Base-by-base conservation (phyloP, 257 asterid species). In the Orobanche coerulescens region DNA sequence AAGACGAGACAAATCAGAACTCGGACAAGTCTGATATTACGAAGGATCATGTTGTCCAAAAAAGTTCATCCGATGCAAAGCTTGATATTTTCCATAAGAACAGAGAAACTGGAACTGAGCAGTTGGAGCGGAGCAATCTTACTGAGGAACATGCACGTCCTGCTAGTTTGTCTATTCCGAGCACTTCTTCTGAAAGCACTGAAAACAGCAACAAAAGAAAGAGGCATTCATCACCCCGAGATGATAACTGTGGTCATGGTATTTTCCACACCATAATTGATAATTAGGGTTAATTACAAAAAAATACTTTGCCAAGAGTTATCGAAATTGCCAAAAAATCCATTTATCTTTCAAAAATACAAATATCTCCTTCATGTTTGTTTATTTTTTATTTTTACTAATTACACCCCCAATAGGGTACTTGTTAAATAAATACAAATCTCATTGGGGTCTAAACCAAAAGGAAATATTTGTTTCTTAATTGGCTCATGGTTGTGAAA, bases 101-200 rank as follows among this genome's bases (percentile, higher is more conserved):
- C 34, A 33, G 22, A 6, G 67, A 71, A 61, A 59, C 69, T 16
- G 85, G 81, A 37, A 42, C 63, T 34, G 84, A 73, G 44, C 87
- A 72, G 24, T 39, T 78, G 16, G 93, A 83, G 54, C 59, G 44
- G 56, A 88, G 96, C 78, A 61, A 74, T 54, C 81, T 88, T 52
- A 85, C 95, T 0, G 93, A 79, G 67, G 96, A 85, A 50, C 81
- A 74, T 39, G 82, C 42, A 11, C 63, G 31, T 42, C 76, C 84
- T 5, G 63, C 61, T 15, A 23, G 66, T 57, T 59, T 73, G 9
- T 75, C 65, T 10, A 60, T 58, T 51, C 86, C 90, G 11, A 73
- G 75, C 74, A 44, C 79, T 30, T 88, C 96, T 14, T 79, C 83
- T 12, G 94, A 88, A 20, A 83, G 96, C 76, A 81, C 93, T 5